Conservation (phyloP, 1,284 basidiomycete species). For the Fereydounia khargensis region DNA sequence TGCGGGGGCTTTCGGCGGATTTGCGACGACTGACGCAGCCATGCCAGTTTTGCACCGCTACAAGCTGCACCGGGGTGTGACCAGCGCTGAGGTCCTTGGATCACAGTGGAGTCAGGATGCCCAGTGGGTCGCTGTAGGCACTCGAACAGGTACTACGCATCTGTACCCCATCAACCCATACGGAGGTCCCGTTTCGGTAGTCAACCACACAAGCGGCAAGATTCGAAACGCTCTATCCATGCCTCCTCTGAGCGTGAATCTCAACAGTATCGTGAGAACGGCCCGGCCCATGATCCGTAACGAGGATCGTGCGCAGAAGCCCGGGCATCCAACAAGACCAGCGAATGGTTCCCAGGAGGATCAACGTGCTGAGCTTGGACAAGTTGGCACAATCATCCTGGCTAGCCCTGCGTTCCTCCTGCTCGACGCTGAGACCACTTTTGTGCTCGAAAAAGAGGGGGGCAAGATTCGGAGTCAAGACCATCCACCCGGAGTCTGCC, state of each 20-base stretch:
- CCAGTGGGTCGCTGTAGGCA: constrained; percentile 28
- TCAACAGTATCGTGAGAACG: constrained; percentile 17
- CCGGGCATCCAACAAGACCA: too few relatives aligned
- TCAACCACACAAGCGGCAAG: constrained; percentile 20
- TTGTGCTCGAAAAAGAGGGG: too few relatives aligned
- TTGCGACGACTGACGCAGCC: background rate
- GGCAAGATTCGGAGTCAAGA: too few relatives aligned
- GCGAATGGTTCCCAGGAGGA: too few relatives aligned
- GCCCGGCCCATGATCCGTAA: background rate
- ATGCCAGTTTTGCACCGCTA: constrained; percentile 15
- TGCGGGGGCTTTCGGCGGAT: constrained; percentile 7
- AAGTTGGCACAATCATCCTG: too few relatives aligned
- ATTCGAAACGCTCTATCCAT: constrained; percentile 10
- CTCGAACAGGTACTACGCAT: constrained; percentile 28
- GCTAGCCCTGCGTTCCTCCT: too few relatives aligned
- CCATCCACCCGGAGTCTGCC: too few relatives aligned
- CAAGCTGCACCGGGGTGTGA: constrained; percentile 30
- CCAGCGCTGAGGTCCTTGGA: constrained; percentile 19
- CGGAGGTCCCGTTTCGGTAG: constrained; percentile 16
- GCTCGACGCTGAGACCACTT: too few relatives aligned
- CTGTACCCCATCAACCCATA: constrained; percentile 27
- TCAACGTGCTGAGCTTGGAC: too few relatives aligned
- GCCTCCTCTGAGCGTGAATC: constrained; percentile 14
- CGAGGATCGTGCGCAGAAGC: too few relatives aligned
- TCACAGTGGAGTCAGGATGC: constrained; percentile 23